These are phyloP conservation scores for Coniferiporia sulphurascens DNA, from an alignment of 1,284 basidiomycete species.

Conservation along the genomic window DNA sequence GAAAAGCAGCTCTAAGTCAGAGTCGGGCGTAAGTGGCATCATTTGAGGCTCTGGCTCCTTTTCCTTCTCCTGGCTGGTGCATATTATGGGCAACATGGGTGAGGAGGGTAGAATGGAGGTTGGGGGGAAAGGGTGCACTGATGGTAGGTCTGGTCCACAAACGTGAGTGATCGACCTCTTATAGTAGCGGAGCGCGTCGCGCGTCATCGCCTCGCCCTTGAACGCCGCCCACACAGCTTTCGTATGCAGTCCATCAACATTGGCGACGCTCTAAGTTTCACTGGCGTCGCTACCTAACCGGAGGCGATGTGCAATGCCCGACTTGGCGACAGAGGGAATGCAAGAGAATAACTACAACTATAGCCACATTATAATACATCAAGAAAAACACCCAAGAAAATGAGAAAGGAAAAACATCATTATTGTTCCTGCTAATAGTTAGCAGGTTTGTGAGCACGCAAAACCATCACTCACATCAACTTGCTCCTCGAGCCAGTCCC, in stretches of 20 bases:
- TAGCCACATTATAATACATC: no score
- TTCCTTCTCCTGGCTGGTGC: not conserved
- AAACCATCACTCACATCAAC: not conserved
- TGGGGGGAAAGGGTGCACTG: not conserved
- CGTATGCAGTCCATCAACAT: not conserved
- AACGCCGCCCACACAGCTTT: not conserved
- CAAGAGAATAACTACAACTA: no score
- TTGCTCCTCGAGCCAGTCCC: constrained; percentile 25
- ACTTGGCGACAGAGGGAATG: no score
- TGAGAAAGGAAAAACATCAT: no score
- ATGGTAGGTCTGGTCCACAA: not conserved
- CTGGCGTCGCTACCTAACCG: not conserved
- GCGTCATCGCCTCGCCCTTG: not conserved
- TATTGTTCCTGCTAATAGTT: no score
- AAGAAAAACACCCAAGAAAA: no score
- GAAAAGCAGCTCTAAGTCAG: constrained; percentile 73
- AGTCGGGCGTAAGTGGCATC: constrained; percentile 60
- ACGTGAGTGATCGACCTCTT: not conserved
- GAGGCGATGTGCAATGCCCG: no score
- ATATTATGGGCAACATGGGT: not conserved
- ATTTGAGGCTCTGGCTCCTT: not conserved
- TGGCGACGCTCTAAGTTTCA: not conserved
- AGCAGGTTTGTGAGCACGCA: not conserved
- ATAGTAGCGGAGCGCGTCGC: not conserved
- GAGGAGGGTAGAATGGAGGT: not conserved